phyloP scores from a whole-genome alignment of 208 protist genomes.

The Porcisia hertigi region DNA sequence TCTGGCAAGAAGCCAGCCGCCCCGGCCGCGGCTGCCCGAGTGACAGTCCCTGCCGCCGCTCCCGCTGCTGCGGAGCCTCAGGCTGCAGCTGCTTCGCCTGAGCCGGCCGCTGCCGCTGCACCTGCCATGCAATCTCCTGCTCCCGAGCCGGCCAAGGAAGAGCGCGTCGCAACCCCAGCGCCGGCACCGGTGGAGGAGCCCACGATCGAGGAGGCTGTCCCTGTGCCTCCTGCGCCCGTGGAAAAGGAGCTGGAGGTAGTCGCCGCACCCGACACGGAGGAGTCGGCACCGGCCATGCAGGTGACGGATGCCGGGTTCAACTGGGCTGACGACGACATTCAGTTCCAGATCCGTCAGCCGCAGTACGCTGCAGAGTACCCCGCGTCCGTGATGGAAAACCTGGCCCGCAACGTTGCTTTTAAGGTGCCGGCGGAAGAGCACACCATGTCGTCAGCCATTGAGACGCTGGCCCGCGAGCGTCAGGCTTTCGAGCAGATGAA shows the following conservation, averaged over 20 bases:
- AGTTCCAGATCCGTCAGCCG: slow-evolving; percentile 59
- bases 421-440: slow-evolving; percentile 50
- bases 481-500: slow-evolving; percentile 44
- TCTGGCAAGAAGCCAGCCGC: slow-evolving; percentile 28
- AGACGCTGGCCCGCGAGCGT: slow-evolving; percentile 47
- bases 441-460: slow-evolving; percentile 42
- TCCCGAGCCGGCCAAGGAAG: slow-evolving; percentile 8
- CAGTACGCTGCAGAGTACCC: slow-evolving; percentile 77
- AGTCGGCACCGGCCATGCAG: slow-evolving; percentile 18
- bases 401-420: slow-evolving; percentile 50
- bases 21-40: neutral
- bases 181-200: slow-evolving; percentile 6
- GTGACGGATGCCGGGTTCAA: slow-evolving; percentile 57
- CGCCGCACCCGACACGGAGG: slow-evolving; percentile 18
- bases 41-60: slow-evolving; percentile 2
- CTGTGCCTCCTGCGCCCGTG: slow-evolving; percentile 10
- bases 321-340: slow-evolving; percentile 85
- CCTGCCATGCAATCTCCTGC: slow-evolving; percentile 24
- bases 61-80: slow-evolving; percentile 11
- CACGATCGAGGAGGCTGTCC: neutral
- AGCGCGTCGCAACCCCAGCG: slow-evolving; percentile 6
- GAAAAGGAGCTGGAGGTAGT: slow-evolving; percentile 12
- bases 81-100: slow-evolving; percentile 5
- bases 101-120: neutral
- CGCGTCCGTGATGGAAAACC: slow-evolving; percentile 55